These are phyloP conservation scores for Urtica urens DNA, from an alignment of 306 rosid genomes.

Conservation along the genomic window DNA sequence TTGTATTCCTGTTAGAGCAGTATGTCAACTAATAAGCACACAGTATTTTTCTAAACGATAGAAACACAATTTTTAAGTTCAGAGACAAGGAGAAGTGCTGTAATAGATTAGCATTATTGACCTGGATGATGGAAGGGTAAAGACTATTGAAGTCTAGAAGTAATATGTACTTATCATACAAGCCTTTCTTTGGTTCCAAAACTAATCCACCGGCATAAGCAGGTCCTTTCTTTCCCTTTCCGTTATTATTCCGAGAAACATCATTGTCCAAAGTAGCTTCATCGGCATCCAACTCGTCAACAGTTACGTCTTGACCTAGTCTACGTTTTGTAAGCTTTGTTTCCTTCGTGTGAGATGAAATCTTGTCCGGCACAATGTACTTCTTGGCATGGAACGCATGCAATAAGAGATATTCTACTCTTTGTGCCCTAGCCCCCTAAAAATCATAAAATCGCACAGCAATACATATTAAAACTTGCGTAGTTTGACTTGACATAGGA, in stretches of 20 bases:
- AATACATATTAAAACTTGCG: neutral
- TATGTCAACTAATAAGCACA: too few species aligned
- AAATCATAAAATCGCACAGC: constrained; percentile 14
- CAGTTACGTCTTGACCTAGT: constrained; percentile 36
- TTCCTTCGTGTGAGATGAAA: constrained; percentile 41
- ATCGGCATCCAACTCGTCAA: constrained; percentile 42
- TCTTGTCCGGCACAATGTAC: constrained; percentile 83
- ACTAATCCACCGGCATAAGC: constrained; percentile 94
- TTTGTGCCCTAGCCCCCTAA: constrained; percentile 98
- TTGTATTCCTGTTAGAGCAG: constrained; percentile 61
- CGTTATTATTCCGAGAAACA: constrained; percentile 36
- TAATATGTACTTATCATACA: constrained; percentile 84
- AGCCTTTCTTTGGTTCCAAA: constrained; percentile 93
- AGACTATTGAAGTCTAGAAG: constrained; percentile 97
- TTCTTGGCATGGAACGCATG: constrained; percentile 91
- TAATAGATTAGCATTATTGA: constrained; percentile 6
- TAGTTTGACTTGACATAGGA: constrained; percentile 12
- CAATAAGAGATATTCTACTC: constrained; percentile 89
- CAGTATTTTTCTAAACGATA: too few species aligned
- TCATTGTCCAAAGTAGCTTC: constrained; percentile 38
- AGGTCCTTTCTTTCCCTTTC: constrained; percentile 69
- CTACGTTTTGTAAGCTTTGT: constrained; percentile 47
- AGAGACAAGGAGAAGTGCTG: neutral
- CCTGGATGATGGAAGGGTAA: constrained; percentile 98
- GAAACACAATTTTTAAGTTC: too few species aligned